A percentile compares a stretch with the other conserved stretches of the same genome.
phyloP scores from a whole-genome alignment of 768 basidiomycete species.

The Leccinum disarticulatum region DNA sequence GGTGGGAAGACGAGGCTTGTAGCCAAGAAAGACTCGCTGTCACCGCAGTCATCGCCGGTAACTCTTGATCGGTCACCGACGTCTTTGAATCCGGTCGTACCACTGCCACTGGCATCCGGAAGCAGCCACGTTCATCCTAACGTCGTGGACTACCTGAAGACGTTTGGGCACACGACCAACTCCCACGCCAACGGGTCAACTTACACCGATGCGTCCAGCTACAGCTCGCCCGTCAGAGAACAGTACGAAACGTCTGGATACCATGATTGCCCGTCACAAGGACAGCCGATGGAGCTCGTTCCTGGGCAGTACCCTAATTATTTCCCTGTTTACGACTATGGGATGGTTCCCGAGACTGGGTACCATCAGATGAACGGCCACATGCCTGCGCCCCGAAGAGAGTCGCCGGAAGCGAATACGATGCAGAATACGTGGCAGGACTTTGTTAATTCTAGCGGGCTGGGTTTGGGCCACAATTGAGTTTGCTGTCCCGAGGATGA shows the following conservation, averaged over 20 bases:
- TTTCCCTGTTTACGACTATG: constrained; percentile 77
- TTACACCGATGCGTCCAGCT: constrained; percentile 26
- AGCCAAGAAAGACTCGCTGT: constrained; percentile 56
- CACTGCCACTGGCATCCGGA: constrained; percentile 58
- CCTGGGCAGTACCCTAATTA: constrained; percentile 57
- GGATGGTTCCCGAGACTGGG: constrained; percentile 33
- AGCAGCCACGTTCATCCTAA: constrained; percentile 55
- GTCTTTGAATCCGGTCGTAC: constrained; percentile 71
- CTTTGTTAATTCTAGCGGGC: constrained; percentile 44
- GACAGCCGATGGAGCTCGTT: constrained; percentile 34
- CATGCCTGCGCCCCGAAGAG: constrained; percentile 35
- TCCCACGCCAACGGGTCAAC: constrained; percentile 24
- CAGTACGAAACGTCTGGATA: constrained; percentile 26
- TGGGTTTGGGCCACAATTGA: constrained; percentile 18
- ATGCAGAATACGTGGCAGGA: constrained; percentile 66
- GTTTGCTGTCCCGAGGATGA: not conserved
- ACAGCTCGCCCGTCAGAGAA: constrained; percentile 27
- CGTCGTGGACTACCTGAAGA: constrained; percentile 67
- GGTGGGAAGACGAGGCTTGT: constrained; percentile 69
- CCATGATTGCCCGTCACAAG: constrained; percentile 19
- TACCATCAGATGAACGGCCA: constrained; percentile 40
- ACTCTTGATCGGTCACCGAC: constrained; percentile 62
- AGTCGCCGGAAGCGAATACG: constrained; percentile 56
- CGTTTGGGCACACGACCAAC: constrained; percentile 44
- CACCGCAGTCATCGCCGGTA: constrained; percentile 43